Evolutionary conservation across 2,329 filamentous ascomycete species (phyloP).

Genomic region (Phoma sp.): DNA sequence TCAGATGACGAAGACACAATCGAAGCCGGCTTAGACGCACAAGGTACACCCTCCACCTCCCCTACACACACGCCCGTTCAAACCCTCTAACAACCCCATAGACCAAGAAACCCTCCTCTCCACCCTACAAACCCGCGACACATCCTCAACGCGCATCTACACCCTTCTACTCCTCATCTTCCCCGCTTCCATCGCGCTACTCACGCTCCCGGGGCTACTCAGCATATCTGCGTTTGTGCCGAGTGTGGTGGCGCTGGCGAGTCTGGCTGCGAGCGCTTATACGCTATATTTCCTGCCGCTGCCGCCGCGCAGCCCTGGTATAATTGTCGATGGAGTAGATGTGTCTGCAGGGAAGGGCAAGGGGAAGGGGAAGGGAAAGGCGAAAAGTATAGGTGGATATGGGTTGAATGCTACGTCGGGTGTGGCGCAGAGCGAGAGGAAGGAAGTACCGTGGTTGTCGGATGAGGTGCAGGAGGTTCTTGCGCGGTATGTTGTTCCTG

Average conservation of each 20-base stretch:
- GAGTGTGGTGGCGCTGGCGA: constrained; percentile 67
- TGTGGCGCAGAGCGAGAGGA: constrained; percentile 14
- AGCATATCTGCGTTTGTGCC: constrained; percentile 51
- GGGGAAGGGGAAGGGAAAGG: constrained; percentile 25
- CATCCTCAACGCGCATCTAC: constrained; percentile 56
- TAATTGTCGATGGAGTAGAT: neutral
- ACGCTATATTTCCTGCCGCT: constrained; percentile 65
- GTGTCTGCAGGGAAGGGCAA: neutral
- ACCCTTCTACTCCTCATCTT: constrained; percentile 64
- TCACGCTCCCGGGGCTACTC: constrained; percentile 63
- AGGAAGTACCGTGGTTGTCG: constrained; percentile 33
- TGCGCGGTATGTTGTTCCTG: constrained; percentile 64
- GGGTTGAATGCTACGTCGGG: constrained; percentile 2
- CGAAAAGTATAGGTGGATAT: constrained; percentile 17
- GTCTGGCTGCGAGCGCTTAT: constrained; percentile 68
- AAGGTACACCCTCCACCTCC: constrained; percentile 60
- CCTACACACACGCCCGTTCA: neutral
- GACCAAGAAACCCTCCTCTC: constrained; percentile 40
- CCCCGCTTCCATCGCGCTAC: constrained; percentile 63
- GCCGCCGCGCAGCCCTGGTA: constrained; percentile 35
- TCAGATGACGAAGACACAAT: constrained; percentile 62
- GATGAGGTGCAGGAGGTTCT: constrained; percentile 56
- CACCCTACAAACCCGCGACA: constrained; percentile 48
- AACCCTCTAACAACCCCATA: constrained; percentile 15
- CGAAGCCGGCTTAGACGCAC: constrained; percentile 74